Conservation (phyloP, 768 basidiomycete genomes). For the Lactifluus pinguis region DNA sequence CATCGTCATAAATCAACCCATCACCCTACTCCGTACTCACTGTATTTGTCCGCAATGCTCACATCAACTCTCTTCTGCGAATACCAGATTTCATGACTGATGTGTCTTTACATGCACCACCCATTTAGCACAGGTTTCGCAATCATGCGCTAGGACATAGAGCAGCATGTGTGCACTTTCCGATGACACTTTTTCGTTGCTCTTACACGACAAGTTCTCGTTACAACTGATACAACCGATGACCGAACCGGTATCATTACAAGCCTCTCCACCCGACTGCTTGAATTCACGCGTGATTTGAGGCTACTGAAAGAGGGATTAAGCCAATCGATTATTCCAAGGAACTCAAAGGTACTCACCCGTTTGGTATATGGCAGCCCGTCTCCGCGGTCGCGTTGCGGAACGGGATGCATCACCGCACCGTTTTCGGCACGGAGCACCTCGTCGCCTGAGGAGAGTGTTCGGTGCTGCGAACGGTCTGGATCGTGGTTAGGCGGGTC, state of each 20-base stretch:
- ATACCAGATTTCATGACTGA: neutral
- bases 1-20: neutral
- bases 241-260: neutral
- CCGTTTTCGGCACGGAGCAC: slow-evolving; percentile 1
- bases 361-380: slow-evolving; percentile 5
- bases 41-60: neutral
- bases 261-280: neutral
- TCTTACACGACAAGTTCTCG: neutral
- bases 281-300: neutral
- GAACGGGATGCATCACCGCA: slow-evolving; percentile 5
- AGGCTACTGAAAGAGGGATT: neutral
- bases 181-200: neutral
- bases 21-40: neutral
- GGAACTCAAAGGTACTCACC: neutral
- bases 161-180: neutral
- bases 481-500: neutral
- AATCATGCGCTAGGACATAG: neutral
- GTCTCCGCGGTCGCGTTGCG: slow-evolving; percentile 10
- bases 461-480: slow-evolving; percentile 4
- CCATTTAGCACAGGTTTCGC: neutral
- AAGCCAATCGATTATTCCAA: neutral
- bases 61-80: neutral
- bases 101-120: neutral
- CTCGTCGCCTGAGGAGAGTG: neutral
- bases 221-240: neutral